These are phyloP conservation scores for Miamiensis avidus DNA, from an alignment of 169 alveolate genomes.

Conservation along the genomic window DNA sequence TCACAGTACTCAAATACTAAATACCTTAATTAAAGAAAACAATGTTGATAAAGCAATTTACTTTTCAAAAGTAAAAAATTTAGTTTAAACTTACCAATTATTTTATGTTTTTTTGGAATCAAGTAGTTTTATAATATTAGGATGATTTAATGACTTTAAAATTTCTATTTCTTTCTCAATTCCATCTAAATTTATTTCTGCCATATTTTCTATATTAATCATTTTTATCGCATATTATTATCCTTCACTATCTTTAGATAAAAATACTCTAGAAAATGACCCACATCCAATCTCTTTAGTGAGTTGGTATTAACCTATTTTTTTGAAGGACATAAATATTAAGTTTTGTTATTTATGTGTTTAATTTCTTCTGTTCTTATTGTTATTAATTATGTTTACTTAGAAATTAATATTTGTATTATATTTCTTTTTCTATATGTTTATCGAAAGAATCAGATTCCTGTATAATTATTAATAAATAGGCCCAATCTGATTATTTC, in stretches of 20 bases:
- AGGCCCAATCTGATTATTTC: too few relatives aligned
- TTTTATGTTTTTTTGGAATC: constrained; percentile 39
- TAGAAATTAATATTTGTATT: not conserved
- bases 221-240: constrained; percentile 45
- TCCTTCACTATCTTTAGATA: constrained; percentile 22
- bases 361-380: too few relatives aligned
- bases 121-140: constrained; percentile 36
- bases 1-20: constrained; percentile 45
- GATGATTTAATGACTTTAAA: constrained; percentile 25
- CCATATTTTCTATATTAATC: constrained; percentile 28
- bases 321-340: too few relatives aligned
- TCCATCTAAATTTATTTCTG: constrained; percentile 5
- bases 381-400: not conserved
- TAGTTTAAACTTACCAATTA: constrained; percentile 10
- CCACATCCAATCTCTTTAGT: constrained; percentile 42
- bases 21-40: constrained; percentile 1
- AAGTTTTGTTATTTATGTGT: not conserved
- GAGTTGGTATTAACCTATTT: constrained; percentile 37
- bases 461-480: too few relatives aligned
- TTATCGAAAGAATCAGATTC: too few relatives aligned
- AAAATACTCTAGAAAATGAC: constrained; percentile 38
- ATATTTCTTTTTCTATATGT: not conserved
- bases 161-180: constrained; percentile 41
- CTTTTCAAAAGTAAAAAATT: too few relatives aligned
- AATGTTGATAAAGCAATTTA: not conserved